Evolutionary conservation across 2,329 filamentous ascomycete species (phyloP), one percentile per base, ranked within the genome.

Genomic region (Claviceps africana): DNA sequence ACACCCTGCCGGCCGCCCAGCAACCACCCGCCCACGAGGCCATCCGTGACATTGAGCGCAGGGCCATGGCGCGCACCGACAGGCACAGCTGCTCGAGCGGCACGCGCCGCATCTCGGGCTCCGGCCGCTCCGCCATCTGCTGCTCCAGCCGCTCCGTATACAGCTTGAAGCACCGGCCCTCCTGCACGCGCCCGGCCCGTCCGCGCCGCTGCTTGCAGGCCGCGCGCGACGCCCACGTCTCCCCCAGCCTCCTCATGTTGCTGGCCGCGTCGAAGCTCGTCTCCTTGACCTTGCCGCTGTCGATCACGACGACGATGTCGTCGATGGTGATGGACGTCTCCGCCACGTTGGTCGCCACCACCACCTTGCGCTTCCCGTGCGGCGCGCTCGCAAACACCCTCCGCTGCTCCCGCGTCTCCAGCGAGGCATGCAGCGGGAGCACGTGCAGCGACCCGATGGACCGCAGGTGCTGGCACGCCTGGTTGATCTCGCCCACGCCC

Each of bases 271-370:
- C 93, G 61, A 90, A 97, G 64, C 87, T 91, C 0, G 90, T 98
- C 67, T 98, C 91, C 64, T 98, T 98, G 54, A 98, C 93, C 51
- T 88, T 83, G 30, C 93, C 93, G 11, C 86, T 93, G 65, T 98
- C 93, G 56, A 98, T 91, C 46, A 98, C 93, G 2, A 88, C 91
- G 2, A 97, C 86, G 51, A 98, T 87, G 63, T 98, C 93, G 63
- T 96, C 90, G 55, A 98, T 98, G 0, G 93, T 98, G 65, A 98
- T 97, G 2, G 93, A 97, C 0, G 93, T 98, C 66, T 98, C 93
- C 2, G 93, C 93, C 2, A 98, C 91, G 61, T 98, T 98, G 45
- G 93, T 98, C 1, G 93, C 88, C 7, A 91, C 87, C 35, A 98
- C 86, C 13, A 98, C 81, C 68, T 98, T 98, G 37, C 93, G 79